Base-by-base conservation (phyloP, 306 rosid species). In the Sphenostylis stenocarpa region DNA sequence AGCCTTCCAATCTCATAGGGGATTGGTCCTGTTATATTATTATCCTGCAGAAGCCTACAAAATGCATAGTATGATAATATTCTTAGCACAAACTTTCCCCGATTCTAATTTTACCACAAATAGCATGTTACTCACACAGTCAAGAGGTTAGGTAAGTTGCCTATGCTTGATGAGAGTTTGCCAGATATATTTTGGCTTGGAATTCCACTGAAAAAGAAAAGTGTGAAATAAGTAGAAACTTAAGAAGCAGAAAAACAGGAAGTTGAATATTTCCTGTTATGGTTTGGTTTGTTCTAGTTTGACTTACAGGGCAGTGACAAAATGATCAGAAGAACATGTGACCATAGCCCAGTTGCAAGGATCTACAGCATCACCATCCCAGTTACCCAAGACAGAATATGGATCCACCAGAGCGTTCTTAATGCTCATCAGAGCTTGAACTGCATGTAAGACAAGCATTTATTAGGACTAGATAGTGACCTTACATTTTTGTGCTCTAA, bases 311-410 rank as follows among this genome's bases (percentile, higher is more conserved):
- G 68, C 68, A 78, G 47, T 80, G n/a, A 92, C 99, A 7, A 80
- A 82, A 81, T 73, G 86, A 43, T 91, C 97, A 77, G 83, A 0
- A 67, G 97, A 88, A 53, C 99, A 96, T 70, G 99, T 86, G 73
- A 96, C 87, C 94, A 88, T 82, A 60, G 74, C 77, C 99, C 99
- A 96, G 84, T 80, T 85, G 83, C 99, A 96, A 41, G 99, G 99
- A 87, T 96, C 99, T 51, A 96, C 99, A 60, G 97, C 93, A 74
- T 83, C 70, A 15, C 14, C 81, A 80, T 96, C 98, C 99, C 99
- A 96, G 63, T 75, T 91, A 70, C 41, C 39, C 51, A 96, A 88
- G 48, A 83, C 85, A 28, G 79, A 77, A 57, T 73, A 87, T 77
- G 98, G 97, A 72, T 93, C 99, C 73, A 58, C 60, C 10, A 96